These are phyloP conservation scores for Xylariales sp. DNA, from an alignment of 2,329 filamentous ascomycete genomes.

Conservation along the genomic window DNA sequence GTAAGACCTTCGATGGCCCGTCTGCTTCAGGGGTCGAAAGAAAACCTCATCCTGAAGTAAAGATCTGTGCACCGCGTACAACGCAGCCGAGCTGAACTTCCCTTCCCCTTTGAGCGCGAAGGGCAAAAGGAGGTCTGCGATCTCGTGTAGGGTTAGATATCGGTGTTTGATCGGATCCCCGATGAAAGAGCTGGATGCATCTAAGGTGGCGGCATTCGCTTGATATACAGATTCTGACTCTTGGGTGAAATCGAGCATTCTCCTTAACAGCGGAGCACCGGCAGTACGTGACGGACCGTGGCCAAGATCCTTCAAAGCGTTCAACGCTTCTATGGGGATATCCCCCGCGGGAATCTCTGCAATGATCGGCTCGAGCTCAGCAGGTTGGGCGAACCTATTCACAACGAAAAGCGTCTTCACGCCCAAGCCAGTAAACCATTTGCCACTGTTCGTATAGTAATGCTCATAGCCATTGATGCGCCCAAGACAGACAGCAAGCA, in stretches of 20 bases:
- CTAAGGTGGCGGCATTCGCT: constrained; percentile 41
- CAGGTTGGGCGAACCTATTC: constrained; percentile 36
- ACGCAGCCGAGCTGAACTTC: constrained; percentile 39
- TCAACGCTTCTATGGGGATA: constrained; percentile 25
- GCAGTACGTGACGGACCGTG: constrained; percentile 37
- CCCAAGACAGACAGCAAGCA: constrained; percentile 51
- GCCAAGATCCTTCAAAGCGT: constrained; percentile 33
- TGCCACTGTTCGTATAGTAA: constrained; percentile 49
- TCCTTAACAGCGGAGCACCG: constrained; percentile 38
- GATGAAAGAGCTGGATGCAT: constrained; percentile 38
- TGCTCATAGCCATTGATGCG: constrained; percentile 46
- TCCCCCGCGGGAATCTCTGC: constrained; percentile 29
- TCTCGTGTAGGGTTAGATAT: constrained; percentile 47
- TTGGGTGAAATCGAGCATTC: constrained; percentile 42
- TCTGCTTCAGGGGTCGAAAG: constrained; percentile 50
- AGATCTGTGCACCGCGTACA: constrained; percentile 68
- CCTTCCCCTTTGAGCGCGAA: constrained; percentile 28
- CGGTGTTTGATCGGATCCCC: constrained; percentile 31
- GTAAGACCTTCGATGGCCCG: constrained; percentile 46
- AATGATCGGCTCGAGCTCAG: constrained; percentile 38
- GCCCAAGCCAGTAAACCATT: constrained; percentile 40
- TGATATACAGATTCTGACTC: constrained; percentile 42
- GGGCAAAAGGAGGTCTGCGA: constrained; percentile 41
- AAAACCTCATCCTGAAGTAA: constrained; percentile 55
- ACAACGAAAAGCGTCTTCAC: constrained; percentile 46